A percentile compares a stretch with the other conserved stretches of the same genome.
Conservation (phyloP, 2,329 filamentous ascomycete species). For the Fusarium coffeatum region DNA sequence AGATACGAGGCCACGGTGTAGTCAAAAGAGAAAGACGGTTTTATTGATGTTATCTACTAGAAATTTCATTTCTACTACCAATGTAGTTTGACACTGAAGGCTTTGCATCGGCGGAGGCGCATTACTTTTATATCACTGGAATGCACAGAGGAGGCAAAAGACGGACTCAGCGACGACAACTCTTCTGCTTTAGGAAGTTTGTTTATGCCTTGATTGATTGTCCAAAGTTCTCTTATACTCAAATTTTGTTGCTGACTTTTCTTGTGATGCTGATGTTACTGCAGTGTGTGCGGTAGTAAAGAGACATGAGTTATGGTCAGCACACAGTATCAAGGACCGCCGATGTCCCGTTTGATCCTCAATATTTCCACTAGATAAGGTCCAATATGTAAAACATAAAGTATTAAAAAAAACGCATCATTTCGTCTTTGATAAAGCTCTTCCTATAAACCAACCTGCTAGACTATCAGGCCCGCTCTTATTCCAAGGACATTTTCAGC, state of each 20-base stretch:
- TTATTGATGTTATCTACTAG: not conserved
- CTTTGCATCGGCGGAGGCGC: slow-evolving; percentile 8
- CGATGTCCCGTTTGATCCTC: not conserved
- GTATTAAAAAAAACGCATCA: not conserved
- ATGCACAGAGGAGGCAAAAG: slow-evolving; percentile 17
- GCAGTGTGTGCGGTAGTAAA: not conserved
- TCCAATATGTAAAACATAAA: not conserved
- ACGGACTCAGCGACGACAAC: slow-evolving; percentile 9
- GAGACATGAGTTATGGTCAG: not conserved
- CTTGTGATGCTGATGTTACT: not conserved
- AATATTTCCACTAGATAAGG: not conserved
- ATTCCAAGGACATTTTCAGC: not conserved
- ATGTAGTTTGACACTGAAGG: not conserved
- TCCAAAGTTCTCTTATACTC: not conserved
- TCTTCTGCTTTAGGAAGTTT: not conserved
- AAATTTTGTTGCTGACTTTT: not conserved
- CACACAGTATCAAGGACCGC: not conserved
- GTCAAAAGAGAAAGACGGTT: not conserved
- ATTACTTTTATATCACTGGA: slow-evolving; percentile 12
- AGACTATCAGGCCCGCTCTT: not conserved
- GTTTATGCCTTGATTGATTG: not conserved
- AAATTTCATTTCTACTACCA: not conserved
- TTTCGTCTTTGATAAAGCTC: not conserved
- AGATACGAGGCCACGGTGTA: not conserved
- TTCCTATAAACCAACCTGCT: not conserved